Evolutionary conservation across 441 rosid species (phyloP).

Genomic region (Dalechampia spathulata): DNA sequence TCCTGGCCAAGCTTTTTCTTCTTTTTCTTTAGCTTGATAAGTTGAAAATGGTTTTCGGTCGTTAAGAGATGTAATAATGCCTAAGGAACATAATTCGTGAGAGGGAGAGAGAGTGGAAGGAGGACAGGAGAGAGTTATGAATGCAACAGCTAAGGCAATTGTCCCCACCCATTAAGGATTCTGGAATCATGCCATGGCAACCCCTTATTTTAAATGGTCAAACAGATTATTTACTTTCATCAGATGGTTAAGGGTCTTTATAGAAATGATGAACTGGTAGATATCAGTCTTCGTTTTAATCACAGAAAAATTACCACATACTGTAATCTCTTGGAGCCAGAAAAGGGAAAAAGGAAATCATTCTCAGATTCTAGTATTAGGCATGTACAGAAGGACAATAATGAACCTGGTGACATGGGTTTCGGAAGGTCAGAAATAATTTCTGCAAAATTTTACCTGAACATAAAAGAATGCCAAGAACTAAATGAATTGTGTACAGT

Average conservation of each 20-base stretch:
- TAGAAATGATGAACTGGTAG: too few species aligned
- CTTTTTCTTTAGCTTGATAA: background rate
- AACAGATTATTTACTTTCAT: background rate
- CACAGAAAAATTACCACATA: background rate
- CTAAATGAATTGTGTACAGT: background rate
- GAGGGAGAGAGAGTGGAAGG: conserved; percentile 3
- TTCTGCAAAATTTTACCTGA: background rate
- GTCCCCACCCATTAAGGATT: conserved; percentile 12
- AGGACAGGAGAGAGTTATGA: background rate
- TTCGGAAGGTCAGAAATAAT: background rate
- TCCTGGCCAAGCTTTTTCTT: conserved; percentile 1
- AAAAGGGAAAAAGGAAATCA: background rate
- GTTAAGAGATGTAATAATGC: conserved; percentile 12
- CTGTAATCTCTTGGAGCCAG: background rate
- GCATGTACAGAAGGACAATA: background rate
- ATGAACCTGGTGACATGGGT: background rate
- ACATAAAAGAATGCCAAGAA: background rate
- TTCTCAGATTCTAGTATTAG: background rate
- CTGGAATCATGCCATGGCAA: conserved; percentile 15
- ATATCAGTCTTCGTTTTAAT: too few species aligned
- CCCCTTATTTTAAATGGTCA: background rate
- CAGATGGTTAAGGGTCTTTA: background rate
- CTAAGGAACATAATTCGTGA: conserved; percentile 9
- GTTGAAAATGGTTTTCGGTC: conserved; percentile 12
- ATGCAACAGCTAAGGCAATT: conserved; percentile 14